These are phyloP conservation scores for Cutaneotrichosporon cavernicola DNA, from an alignment of 1,284 basidiomycete species.

Conservation along the genomic window DNA sequence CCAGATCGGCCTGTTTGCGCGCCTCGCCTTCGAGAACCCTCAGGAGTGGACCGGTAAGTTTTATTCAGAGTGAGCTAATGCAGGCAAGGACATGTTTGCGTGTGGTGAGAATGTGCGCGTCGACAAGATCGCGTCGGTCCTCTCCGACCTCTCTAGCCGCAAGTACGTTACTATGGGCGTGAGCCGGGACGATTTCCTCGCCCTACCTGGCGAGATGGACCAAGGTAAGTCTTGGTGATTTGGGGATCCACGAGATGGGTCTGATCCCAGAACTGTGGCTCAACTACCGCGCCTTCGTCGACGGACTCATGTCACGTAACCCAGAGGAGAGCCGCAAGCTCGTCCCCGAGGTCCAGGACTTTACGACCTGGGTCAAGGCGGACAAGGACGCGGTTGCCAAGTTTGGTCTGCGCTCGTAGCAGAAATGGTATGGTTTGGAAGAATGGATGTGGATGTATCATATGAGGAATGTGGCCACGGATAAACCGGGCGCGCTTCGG, in stretches of 20 bases:
- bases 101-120: constrained; percentile 19
- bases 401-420: constrained; percentile 4
- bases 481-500: not conserved
- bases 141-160: constrained; percentile 17
- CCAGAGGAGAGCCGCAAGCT: constrained; percentile 9
- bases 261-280: constrained; percentile 20
- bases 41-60: constrained; percentile 39
- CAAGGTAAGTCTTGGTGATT: not conserved
- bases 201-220: constrained; percentile 11
- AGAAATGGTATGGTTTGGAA: too few species aligned
- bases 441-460: not conserved
- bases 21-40: constrained; percentile 35
- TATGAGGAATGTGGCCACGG: not conserved
- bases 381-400: not conserved
- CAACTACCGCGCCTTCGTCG: constrained; percentile 27
- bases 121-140: constrained; percentile 11
- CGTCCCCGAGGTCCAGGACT: constrained; percentile 19
- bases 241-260: too few species aligned
- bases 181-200: constrained; percentile 17
- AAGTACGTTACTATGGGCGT: constrained; percentile 10
- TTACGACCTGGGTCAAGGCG: constrained; percentile 9
- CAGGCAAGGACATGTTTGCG: constrained; percentile 25
- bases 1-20: constrained; percentile 39
- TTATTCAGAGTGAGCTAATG: not conserved
- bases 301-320: constrained; percentile 19